Conservation (phyloP, 768 basidiomycete species). For the Tubosaeta sp. region DNA sequence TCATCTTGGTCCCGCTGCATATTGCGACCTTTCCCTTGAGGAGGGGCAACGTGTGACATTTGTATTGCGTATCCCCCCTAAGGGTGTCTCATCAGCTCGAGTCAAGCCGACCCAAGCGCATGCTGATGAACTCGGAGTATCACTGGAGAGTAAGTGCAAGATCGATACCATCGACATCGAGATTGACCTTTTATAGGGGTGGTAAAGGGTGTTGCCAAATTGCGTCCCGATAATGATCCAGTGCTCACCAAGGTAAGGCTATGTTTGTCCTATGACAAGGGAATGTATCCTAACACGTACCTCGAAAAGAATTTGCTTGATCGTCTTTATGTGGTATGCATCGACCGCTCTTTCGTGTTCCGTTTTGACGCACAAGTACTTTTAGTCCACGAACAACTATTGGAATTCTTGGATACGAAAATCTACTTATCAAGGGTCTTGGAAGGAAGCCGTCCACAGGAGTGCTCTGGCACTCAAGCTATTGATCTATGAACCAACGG, state of each 20-base stretch:
- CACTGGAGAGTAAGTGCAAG: conserved; percentile 37
- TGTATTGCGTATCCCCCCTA: conserved; percentile 68
- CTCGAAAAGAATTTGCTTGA: conserved; percentile 50
- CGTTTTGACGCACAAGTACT: background rate
- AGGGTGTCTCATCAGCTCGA: conserved; percentile 14
- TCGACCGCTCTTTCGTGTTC: background rate
- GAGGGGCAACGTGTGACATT: conserved; percentile 95
- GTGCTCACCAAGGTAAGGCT: conserved; percentile 54
- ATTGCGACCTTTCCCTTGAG: conserved; percentile 52
- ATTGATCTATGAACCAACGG: conserved; percentile 89
- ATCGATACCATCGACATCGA: background rate
- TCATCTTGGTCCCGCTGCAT: conserved; percentile 66
- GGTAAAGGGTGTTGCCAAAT: conserved; percentile 40
- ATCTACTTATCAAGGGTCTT: conserved; percentile 87
- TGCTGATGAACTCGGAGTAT: conserved; percentile 43
- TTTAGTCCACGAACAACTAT: conserved; percentile 67
- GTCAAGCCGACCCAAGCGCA: conserved; percentile 35
- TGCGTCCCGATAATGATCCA: conserved; percentile 64
- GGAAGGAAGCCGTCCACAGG: conserved; percentile 93
- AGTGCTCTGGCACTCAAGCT: conserved; percentile 93
- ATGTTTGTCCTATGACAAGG: background rate
- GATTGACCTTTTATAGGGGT: conserved; percentile 32
- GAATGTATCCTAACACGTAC: background rate
- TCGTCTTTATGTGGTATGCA: conserved; percentile 49
- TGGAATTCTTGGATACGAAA: conserved; percentile 90